Evolutionary conservation across 805 yeast genomes (phyloP), one percentile per base, ranked within the genome.

Genomic region (Ogataea nakhonphanomensis): DNA sequence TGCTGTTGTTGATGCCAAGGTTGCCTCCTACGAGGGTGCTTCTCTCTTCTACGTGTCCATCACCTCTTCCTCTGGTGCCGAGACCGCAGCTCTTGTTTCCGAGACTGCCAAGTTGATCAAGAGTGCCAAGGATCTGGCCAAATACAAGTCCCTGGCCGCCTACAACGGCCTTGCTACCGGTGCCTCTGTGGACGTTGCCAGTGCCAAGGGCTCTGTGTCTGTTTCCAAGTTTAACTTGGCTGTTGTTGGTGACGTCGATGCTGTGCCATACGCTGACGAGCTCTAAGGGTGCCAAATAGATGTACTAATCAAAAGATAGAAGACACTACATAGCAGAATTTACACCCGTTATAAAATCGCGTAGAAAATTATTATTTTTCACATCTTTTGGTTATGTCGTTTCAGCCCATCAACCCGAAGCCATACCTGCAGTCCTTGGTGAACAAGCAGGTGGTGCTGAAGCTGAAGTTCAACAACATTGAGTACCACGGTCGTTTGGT

Each of bases 241-340:
- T 51, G 96, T 93, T 49, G 81, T 87, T 48, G 99, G 98, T 69
- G 83, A 88, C 66, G 79, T 83, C 46, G 82, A 80, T 61, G 79
- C 78, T 51, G 79, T 91, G 70, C 97, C 99, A 59, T 84, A 73
- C 66, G 82, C 84, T 57, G 89, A 84, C 66, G 96, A 93, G 72
- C 81, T 91, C 69, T 85, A 84, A 65, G 35, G 41, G 42, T 38
- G 37, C 37, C 43, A 33, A 39, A 28, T 39, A 44, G 43, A 41
- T 41, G 43, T 37, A 41, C 35, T 39, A 35, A 34, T 36, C 39
- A 41, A 41, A 37, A 45, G 41, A 43, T 39, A 33, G 34, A 41
- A 34, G 39, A 37, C 38, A 36, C 35, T 30, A 41, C 32, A 35
- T 36, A 41, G 41, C 37, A 32, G 33, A 32, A 38, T 32, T 38